Evolutionary conservation across 176 grass and related monocot species (phyloP).

Genomic region (Rhynchospora pubera): DNA sequence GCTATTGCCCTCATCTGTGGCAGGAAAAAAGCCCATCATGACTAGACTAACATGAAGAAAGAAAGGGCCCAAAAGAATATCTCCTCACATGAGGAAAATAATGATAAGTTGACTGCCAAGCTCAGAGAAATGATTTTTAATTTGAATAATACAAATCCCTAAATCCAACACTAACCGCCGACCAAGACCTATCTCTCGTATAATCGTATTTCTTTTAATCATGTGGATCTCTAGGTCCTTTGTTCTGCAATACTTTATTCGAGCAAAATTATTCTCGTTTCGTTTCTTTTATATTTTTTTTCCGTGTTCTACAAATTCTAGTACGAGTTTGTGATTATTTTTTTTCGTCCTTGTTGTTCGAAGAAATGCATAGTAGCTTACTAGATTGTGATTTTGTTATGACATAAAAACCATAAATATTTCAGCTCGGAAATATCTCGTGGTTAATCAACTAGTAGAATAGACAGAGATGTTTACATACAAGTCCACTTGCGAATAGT

Average conservation of each 20-base stretch:
- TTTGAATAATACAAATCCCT: not conserved
- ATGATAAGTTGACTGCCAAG: constrained; percentile 6
- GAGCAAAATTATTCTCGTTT: not conserved
- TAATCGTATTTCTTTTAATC: not conserved
- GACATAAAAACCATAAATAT: no score
- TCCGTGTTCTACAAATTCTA: no score
- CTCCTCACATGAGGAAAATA: not conserved
- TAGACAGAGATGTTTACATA: no score
- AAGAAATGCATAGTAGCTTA: no score
- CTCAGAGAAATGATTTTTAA: not conserved
- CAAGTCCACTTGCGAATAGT: no score
- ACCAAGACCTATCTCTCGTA: not conserved
- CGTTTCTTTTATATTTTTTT: no score
- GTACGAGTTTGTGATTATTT: no score
- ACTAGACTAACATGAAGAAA: not conserved
- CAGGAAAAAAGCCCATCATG: not conserved
- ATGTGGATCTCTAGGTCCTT: not conserved
- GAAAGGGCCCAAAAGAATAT: not conserved
- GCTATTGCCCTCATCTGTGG: not conserved
- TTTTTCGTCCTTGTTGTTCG: no score
- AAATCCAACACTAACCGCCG: constrained; percentile 15
- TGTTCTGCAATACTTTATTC: not conserved
- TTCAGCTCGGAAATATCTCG: no score
- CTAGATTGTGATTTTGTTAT: no score
- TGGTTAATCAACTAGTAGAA: no score